phyloP scores from a whole-genome alignment of 306 rosid genomes.

The Vicia villosa region DNA sequence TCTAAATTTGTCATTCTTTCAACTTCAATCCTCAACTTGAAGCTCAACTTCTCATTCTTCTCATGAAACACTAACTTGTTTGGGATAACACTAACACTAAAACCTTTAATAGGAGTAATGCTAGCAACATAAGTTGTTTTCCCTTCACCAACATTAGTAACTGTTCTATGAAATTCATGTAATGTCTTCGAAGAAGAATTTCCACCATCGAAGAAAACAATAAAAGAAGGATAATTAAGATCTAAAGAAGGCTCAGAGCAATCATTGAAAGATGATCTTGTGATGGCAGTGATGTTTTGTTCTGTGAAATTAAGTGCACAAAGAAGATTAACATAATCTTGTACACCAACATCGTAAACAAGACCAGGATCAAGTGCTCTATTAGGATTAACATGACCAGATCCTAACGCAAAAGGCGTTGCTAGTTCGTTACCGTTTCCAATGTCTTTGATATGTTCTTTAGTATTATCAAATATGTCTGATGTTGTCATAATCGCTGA shows the following conservation, averaged over 20 bases:
- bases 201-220: too few relatives aligned
- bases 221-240: too few relatives aligned
- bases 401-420: slow-evolving; percentile 64
- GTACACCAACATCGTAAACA: slow-evolving; percentile 47
- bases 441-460: slow-evolving; percentile 49
- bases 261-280: too few relatives aligned
- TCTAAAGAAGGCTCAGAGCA: too few relatives aligned
- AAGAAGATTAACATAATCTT: slow-evolving; percentile 68
- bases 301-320: slow-evolving; percentile 53
- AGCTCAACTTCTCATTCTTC: slow-evolving; percentile 49
- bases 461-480: slow-evolving; percentile 5
- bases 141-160: slow-evolving; percentile 61
- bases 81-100: slow-evolving; percentile 50
- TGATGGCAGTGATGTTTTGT: neutral
- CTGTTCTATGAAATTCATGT: slow-evolving; percentile 56
- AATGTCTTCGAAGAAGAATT: neutral
- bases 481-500: too few relatives aligned
- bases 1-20: neutral
- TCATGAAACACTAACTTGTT: slow-evolving; percentile 44
- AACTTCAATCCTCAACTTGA: slow-evolving; percentile 46
- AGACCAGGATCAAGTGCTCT: slow-evolving; percentile 73
- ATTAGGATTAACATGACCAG: slow-evolving; percentile 74
- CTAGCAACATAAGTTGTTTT: slow-evolving; percentile 47
- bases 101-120: slow-evolving; percentile 42
- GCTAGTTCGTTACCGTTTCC: slow-evolving; percentile 49